Percentiles rank a stretch among this genome's conserved stretches.
Conservation (phyloP, 345 rosid species). For the Barbarea vulgaris region DNA sequence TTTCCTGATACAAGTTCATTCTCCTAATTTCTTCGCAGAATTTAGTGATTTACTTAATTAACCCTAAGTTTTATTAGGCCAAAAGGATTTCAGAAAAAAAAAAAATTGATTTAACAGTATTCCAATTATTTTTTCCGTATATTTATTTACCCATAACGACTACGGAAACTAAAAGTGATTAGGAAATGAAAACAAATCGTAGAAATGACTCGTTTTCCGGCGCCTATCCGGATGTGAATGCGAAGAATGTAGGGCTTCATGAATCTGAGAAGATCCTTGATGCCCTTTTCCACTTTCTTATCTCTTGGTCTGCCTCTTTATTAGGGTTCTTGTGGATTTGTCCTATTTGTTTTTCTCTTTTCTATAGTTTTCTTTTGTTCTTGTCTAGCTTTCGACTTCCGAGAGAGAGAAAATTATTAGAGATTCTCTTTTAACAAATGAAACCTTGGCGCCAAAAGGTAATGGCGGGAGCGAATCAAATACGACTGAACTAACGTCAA, state of each 20-base stretch:
- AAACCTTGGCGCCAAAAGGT: constrained; percentile 27
- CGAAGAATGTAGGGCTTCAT: constrained; percentile 78
- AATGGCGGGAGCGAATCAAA: constrained; percentile 31
- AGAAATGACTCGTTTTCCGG: constrained; percentile 65
- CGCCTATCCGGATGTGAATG: constrained; percentile 75
- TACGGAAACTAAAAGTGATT: too few relatives aligned
- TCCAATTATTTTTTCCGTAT: too few relatives aligned
- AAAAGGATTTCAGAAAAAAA: too few relatives aligned
- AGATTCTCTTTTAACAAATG: too few relatives aligned
- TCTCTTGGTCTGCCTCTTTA: constrained; percentile 24
- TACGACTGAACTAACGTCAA: background rate
- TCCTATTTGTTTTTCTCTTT: background rate
- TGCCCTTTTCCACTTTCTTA: constrained; percentile 60
- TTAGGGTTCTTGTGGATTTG: constrained; percentile 32
- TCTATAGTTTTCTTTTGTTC: background rate
- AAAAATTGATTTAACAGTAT: too few relatives aligned
- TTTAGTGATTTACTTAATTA: too few relatives aligned
- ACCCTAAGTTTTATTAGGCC: too few relatives aligned
- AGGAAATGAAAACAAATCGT: too few relatives aligned
- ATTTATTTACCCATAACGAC: too few relatives aligned
- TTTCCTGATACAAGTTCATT: too few relatives aligned
- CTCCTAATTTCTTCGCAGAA: too few relatives aligned
- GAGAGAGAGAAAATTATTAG: background rate
- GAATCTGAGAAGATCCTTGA: constrained; percentile 87
- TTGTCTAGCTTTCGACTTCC: background rate